phyloP scores from a whole-genome alignment of 2,329 filamentous ascomycete genomes.

The Leptographium wingfieldii region DNA sequence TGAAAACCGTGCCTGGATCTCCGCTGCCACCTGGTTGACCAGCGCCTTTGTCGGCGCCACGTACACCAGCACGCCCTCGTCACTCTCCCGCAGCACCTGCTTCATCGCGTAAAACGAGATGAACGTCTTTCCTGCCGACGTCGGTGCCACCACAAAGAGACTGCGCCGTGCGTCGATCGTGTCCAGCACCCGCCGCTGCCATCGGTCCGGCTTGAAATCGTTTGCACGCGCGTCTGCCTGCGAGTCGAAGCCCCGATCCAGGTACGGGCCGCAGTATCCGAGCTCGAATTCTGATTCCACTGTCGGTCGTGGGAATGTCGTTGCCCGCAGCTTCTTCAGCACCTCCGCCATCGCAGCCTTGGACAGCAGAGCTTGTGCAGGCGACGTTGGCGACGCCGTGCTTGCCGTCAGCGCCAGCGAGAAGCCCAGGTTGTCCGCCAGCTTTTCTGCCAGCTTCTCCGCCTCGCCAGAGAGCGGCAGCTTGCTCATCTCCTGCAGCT shows the following conservation, averaged over 20 bases:
- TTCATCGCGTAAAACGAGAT: conserved; percentile 80
- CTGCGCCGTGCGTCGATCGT: conserved; percentile 58
- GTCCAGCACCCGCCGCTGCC: conserved; percentile 64
- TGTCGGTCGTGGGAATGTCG: not conserved
- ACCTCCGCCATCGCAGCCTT: not conserved
- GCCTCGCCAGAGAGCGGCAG: conserved; percentile 5
- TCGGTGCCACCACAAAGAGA: conserved; percentile 64
- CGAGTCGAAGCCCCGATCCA: conserved; percentile 63
- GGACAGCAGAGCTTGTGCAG: not conserved
- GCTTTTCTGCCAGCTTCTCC: not conserved
- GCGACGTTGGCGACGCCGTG: too few relatives aligned
- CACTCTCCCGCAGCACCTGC: conserved; percentile 52
- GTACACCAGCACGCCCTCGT: conserved; percentile 63
- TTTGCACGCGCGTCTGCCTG: conserved; percentile 51
- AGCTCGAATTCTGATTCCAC: conserved; percentile 47
- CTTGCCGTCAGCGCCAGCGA: too few relatives aligned
- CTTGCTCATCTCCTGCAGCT: conserved; percentile 6
- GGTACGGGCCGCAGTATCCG: conserved; percentile 55
- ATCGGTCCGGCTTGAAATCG: conserved; percentile 57
- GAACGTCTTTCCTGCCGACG: conserved; percentile 71
- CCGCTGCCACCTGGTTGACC: conserved; percentile 73
- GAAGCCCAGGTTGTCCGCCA: not conserved
- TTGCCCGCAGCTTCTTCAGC: not conserved
- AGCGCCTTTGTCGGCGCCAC: conserved; percentile 72
- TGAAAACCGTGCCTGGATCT: conserved; percentile 61